Base-by-base conservation (phyloP, 1,139 yeast genomes). In the Sugiyamaella japonica region DNA sequence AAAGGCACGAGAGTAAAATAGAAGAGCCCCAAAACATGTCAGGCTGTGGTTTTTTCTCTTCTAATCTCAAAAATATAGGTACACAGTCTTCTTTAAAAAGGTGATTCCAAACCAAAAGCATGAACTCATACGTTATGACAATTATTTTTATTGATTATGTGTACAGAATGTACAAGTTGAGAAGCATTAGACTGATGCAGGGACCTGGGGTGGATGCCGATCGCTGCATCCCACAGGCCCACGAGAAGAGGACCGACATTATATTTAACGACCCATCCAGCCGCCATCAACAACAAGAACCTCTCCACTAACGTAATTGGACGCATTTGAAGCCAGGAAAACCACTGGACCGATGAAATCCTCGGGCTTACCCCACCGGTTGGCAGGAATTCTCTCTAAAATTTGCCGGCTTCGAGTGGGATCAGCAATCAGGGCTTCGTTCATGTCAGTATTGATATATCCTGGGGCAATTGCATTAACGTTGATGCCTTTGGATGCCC, bases 401-500 rank as follows among this genome's bases (percentile, higher is more conserved):
- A 80, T 71, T 48, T 70, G 68, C 1, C 68, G 63, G 40, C 69
- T 67, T 52, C 73, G 64, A 8, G 63, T 72, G 23, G 71, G 67
- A 56, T 73, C 67, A 13, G 70, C 67, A 40, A 68, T 61, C 53
- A 79, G 64, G 3, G 69, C 70, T 37, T 68, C 71, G 20, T 80
- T 78, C 78, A 81, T 73, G 56, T 80, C 81, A 1, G 86, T 81
- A 31, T 68, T 70, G 55, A 82, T 74, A 58, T 77, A 81, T 0
- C 85, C 86, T 1, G 86, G 85, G 28, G 80, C 80, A 52, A 82
- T 74, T 9, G 79, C 75, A 62, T 82, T 81, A 53, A 81, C 83
- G 56, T 75, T 70, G 56, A 80, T 77, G 3, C 83, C 84, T 56
- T 72, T 70, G 13, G 69, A 56, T 3, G 78, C 70, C 84, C 84